phyloP scores from a whole-genome alignment of 129 eudicot species.

The Flaveria robusta region DNA sequence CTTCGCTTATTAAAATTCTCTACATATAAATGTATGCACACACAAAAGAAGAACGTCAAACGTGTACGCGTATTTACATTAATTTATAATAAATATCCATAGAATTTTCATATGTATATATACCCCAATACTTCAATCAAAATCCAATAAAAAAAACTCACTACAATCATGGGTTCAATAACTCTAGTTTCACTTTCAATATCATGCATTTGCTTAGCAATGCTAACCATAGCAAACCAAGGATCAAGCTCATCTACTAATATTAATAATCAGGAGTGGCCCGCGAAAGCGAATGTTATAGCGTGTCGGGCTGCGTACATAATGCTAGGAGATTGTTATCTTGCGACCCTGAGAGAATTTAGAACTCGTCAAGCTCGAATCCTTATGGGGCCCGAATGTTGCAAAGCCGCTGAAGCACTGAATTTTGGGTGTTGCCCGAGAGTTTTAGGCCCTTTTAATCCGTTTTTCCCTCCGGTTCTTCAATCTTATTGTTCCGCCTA shows the following conservation, averaged over 20 bases:
- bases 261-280: background rate
- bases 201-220: constrained; percentile 31
- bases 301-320: constrained; percentile 27
- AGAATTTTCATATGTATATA: background rate
- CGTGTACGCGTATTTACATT: too few relatives aligned
- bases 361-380: constrained; percentile 31
- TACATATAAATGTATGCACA: background rate
- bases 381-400: constrained; percentile 35
- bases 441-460: constrained; percentile 30
- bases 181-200: constrained; percentile 16
- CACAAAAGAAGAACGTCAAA: background rate
- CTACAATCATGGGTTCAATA: constrained; percentile 21
- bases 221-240: constrained; percentile 21
- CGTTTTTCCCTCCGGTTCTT: constrained; percentile 31
- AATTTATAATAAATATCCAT: background rate
- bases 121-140: background rate
- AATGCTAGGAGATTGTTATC: constrained; percentile 33
- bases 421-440: constrained; percentile 33
- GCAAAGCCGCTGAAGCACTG: constrained; percentile 34
- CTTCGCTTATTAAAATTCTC: constrained; percentile 21
- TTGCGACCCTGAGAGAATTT: constrained; percentile 8
- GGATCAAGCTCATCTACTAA: constrained; percentile 23
- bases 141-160: background rate
- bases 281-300: constrained; percentile 14
- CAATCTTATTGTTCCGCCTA: constrained; percentile 30